A percentile compares a stretch with the other conserved stretches of the same genome.
These are phyloP conservation scores for Ustilaginoidea virens DNA, from an alignment of 2,329 filamentous ascomycete genomes.

Conservation along the genomic window DNA sequence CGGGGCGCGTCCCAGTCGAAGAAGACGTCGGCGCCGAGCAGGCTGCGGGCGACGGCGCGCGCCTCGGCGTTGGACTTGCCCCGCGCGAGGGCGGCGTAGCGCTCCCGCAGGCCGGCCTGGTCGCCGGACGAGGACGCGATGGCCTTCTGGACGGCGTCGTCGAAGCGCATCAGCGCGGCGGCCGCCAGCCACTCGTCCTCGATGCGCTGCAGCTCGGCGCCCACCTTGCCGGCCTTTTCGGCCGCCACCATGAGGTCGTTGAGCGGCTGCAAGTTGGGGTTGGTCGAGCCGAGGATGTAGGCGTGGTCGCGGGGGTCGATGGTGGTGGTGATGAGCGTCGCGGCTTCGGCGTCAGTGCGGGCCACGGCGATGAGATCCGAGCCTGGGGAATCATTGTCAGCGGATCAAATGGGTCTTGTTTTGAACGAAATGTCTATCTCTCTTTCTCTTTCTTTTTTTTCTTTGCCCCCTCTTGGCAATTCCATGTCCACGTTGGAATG, in stretches of 20 bases:
- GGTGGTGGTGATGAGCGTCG: constrained; percentile 89
- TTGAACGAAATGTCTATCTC: background rate
- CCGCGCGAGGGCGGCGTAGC: constrained; percentile 53
- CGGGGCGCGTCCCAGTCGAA: constrained; percentile 94
- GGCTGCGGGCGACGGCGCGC: constrained; percentile 57
- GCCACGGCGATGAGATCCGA: constrained; percentile 81
- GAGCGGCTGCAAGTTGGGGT: constrained; percentile 67
- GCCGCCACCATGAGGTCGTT: constrained; percentile 84
- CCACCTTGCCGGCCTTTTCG: constrained; percentile 66
- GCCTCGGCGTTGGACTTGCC: constrained; percentile 80
- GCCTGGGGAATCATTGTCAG: too few species aligned
- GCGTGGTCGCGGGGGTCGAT: constrained; percentile 91
- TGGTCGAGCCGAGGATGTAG: constrained; percentile 84
- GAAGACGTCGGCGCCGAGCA: constrained; percentile 68
- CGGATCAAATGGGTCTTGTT: too few species aligned
- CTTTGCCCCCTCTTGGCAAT: too few species aligned
- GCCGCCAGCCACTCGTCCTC: constrained; percentile 77
- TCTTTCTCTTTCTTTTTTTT: background rate
- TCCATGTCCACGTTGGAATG: too few species aligned
- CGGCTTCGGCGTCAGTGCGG: constrained; percentile 92
- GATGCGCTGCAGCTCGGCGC: constrained; percentile 70
- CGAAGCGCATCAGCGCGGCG: constrained; percentile 74
- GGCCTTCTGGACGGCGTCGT: constrained; percentile 72
- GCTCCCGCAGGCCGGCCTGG: constrained; percentile 49
- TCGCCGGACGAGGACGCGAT: constrained; percentile 56